Conservation (phyloP, 2,329 filamentous ascomycete species). For the Xylaria sp. region DNA sequence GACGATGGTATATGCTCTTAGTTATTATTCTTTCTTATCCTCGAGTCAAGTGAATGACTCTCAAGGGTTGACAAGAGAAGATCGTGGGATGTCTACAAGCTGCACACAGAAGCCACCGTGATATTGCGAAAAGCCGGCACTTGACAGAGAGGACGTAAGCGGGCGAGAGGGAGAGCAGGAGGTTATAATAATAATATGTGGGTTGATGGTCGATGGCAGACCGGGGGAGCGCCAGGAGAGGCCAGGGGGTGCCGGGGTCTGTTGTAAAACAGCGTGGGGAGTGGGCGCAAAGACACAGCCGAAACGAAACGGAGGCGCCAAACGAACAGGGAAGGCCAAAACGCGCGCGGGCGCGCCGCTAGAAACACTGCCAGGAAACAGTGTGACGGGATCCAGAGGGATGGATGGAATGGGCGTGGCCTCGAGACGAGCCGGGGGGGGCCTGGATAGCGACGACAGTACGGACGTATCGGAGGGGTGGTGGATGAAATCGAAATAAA, state of each 20-base stretch:
- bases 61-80: constrained; percentile 42
- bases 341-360: constrained; percentile 40
- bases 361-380: constrained; percentile 43
- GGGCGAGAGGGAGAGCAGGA: constrained; percentile 42
- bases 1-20: constrained; percentile 28
- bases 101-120: constrained; percentile 54
- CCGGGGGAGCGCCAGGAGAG: constrained; percentile 18
- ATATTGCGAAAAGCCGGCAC: constrained; percentile 49
- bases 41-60: constrained; percentile 60
- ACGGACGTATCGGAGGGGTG: constrained; percentile 20
- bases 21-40: constrained; percentile 34
- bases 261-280: constrained; percentile 43
- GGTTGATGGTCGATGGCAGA: constrained; percentile 30
- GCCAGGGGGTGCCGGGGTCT: constrained; percentile 27
- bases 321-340: constrained; percentile 44
- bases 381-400: constrained; percentile 47
- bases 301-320: constrained; percentile 48
- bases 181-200: constrained; percentile 48
- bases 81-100: constrained; percentile 48
- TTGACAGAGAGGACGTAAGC: constrained; percentile 45
- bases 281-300: constrained; percentile 39
- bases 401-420: constrained; percentile 41
- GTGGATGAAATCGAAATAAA: not conserved
- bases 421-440: constrained; percentile 36
- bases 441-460: too few relatives aligned